Evolutionary conservation across 2,329 filamentous ascomycete species (phyloP), one percentile per base, ranked within the genome.

Genomic region (Sphaerulina vaccinii): DNA sequence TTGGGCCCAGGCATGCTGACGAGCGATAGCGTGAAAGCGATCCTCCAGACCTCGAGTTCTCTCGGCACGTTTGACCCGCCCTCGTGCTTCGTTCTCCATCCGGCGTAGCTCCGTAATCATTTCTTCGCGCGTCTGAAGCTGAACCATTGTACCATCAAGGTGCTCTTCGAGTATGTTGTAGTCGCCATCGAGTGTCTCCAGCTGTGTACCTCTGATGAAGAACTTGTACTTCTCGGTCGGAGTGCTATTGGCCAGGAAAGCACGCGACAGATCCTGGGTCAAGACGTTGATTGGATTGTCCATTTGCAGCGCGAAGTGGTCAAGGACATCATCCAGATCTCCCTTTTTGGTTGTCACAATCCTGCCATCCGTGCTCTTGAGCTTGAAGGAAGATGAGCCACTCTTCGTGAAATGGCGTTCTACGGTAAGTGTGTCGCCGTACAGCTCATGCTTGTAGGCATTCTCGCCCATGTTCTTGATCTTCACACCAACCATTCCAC

Each of bases 281-380:
- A 99, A 78, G 5, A 97, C 88, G 54, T 95, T 97, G 75, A 99
- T 85, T 0, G 93, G 93, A 62, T 99, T 99, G 66, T 97, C 92
- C 51, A 99, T 90, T 68, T 97, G 92, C 36, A 99, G 76, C 36
- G 87, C 88, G 68, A 90, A 97, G 68, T 89, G 95, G 68, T 99
- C 93, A 36, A 90, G 85, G 41, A 99, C 92, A 59, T 96, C 88
- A 60, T 96, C 91, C 7, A 99, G 80, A 60, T 96, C 92, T 7
- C 81, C 77, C 67, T 88, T 93, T 70, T 90, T 95, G 7, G 80
- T 88, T 0, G 90, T 95, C 41, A 96, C 80, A 19, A 85, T 76
- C 49, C 81, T 83, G 18, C 83, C 86, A 8, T 79, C 77, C 1
- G 79, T 80, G 38, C 83, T 86, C 70, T 95, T 96, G 57, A 97